Evolutionary conservation across 164 flowering plant species (phyloP).

Genomic region (Vitis rupestris): DNA sequence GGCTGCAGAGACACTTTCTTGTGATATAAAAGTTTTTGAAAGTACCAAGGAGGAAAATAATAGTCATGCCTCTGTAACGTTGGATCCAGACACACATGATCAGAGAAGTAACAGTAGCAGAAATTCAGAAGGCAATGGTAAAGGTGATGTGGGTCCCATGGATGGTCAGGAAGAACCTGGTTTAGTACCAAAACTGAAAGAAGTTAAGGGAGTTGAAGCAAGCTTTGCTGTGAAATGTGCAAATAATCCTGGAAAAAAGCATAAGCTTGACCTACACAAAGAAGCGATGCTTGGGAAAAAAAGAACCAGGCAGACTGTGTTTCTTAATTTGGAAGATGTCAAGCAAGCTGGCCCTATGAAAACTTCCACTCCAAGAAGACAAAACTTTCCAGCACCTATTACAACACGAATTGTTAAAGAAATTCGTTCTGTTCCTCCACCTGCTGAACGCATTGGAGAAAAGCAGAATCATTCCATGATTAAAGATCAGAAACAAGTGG

Average conservation of each 20-base stretch:
- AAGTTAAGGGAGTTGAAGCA: conserved; percentile 77
- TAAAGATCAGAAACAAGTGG: conserved; percentile 66
- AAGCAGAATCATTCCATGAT: conserved; percentile 40
- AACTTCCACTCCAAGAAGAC: conserved; percentile 76
- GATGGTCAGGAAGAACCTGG: conserved; percentile 55
- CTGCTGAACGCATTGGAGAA: conserved; percentile 59
- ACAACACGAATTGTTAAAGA: conserved; percentile 67
- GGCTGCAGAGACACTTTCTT: conserved; percentile 20
- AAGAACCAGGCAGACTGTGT: conserved; percentile 81
- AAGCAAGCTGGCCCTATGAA: conserved; percentile 84
- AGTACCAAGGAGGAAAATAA: conserved; percentile 26
- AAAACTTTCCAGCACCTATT: conserved; percentile 48
- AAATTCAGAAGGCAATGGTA: conserved; percentile 32
- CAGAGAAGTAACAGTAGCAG: conserved; percentile 20
- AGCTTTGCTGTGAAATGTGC: conserved; percentile 64
- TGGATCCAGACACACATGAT: conserved; percentile 39
- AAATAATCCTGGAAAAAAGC: conserved; percentile 67
- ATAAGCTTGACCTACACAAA: conserved; percentile 72
- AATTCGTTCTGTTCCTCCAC: conserved; percentile 35
- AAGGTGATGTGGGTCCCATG: conserved; percentile 25
- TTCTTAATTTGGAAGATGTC: conserved; percentile 85
- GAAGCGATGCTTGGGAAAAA: conserved; percentile 94
- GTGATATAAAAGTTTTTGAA: conserved; percentile 12
- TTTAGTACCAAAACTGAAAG: conserved; percentile 43
- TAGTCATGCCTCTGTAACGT: conserved; percentile 21